A percentile compares a stretch with the other conserved stretches of the same genome.
Evolutionary conservation across 352 stramenopile species (phyloP).

Genomic region (Pythium sukuiense): DNA sequence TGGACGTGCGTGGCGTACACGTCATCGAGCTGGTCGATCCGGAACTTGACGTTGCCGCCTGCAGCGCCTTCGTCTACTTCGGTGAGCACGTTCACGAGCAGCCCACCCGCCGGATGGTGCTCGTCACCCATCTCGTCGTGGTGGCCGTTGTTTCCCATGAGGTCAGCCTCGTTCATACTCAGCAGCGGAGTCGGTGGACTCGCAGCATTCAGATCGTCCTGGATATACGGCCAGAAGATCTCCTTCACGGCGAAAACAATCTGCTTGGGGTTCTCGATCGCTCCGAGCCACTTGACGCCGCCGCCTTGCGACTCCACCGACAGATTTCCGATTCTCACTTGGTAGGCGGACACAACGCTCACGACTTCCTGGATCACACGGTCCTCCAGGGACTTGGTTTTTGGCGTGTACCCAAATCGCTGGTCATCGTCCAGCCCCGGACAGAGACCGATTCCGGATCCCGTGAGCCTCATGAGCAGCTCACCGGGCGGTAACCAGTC

Average conservation of each 20-base stretch:
- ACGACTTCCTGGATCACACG: slow-evolving; percentile 72
- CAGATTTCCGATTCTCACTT: slow-evolving; percentile 50
- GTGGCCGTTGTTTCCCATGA: not conserved
- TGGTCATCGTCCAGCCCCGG: slow-evolving; percentile 39
- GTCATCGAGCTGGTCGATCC: slow-evolving; percentile 57
- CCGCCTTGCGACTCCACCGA: slow-evolving; percentile 28
- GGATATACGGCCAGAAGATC: slow-evolving; percentile 78
- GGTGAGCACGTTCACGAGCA: slow-evolving; percentile 61
- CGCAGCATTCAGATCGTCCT: slow-evolving; percentile 18
- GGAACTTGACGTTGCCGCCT: slow-evolving; percentile 69
- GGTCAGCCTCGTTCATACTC: slow-evolving; percentile 7
- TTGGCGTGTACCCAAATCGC: slow-evolving; percentile 42
- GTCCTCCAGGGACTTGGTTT: slow-evolving; percentile 65
- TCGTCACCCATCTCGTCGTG: slow-evolving; percentile 15
- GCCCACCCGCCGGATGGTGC: slow-evolving; percentile 38
- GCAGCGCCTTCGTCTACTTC: slow-evolving; percentile 64
- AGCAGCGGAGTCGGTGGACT: slow-evolving; percentile 15
- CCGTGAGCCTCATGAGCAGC: slow-evolving; percentile 51
- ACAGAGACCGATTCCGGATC: slow-evolving; percentile 64
- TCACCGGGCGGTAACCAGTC: slow-evolving; percentile 51
- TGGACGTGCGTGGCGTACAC: slow-evolving; percentile 72
- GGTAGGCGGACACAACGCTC: slow-evolving; percentile 60
- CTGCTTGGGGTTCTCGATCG: slow-evolving; percentile 47
- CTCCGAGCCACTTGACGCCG: slow-evolving; percentile 31
- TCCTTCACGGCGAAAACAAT: slow-evolving; percentile 77